Percentiles rank a stretch among this genome's conserved stretches.
These are phyloP conservation scores for Apiotrichum akiyoshidainum DNA, from an alignment of 1,284 basidiomycete species.

Conservation along the genomic window DNA sequence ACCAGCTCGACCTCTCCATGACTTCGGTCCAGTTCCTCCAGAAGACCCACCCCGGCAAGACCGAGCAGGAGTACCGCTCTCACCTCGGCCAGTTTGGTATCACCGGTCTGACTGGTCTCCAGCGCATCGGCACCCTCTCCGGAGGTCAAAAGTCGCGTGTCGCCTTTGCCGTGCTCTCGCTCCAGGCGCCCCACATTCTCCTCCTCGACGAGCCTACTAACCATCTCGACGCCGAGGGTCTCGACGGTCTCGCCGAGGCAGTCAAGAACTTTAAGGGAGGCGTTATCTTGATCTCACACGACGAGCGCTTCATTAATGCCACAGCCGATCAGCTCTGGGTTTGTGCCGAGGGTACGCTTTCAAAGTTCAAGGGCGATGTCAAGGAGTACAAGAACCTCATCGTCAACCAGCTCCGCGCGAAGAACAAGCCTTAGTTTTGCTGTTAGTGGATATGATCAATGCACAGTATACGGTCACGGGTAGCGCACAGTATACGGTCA, in stretches of 20 bases:
- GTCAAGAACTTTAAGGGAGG: slow-evolving; percentile 93
- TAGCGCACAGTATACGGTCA: too few relatives aligned
- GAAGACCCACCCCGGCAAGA: slow-evolving; percentile 86
- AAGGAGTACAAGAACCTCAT: slow-evolving; percentile 78
- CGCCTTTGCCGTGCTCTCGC: slow-evolving; percentile 85
- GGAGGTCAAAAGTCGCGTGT: slow-evolving; percentile 98
- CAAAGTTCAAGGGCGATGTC: slow-evolving; percentile 85
- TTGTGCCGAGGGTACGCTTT: slow-evolving; percentile 77
- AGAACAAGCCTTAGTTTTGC: slow-evolving; percentile 2
- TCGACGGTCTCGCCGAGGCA: slow-evolving; percentile 91
- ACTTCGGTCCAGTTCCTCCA: slow-evolving; percentile 90
- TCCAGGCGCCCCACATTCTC: slow-evolving; percentile 83
- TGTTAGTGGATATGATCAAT: too few relatives aligned
- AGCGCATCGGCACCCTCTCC: slow-evolving; percentile 56
- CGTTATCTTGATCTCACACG: slow-evolving; percentile 76
- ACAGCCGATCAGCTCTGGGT: slow-evolving; percentile 58
- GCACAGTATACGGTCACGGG: too few relatives aligned
- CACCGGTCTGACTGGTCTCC: slow-evolving; percentile 83
- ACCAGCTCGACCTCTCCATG: slow-evolving; percentile 79
- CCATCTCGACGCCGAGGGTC: slow-evolving; percentile 84
- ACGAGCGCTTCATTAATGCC: slow-evolving; percentile 85
- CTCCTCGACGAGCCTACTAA: slow-evolving; percentile 96
- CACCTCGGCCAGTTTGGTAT: slow-evolving; percentile 99
- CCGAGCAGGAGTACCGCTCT: slow-evolving; percentile 90
- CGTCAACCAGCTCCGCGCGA: slow-evolving; percentile 16